Evolutionary conservation across 1,284 basidiomycete species (phyloP).

Genomic region (Papiliotrema fonsecae): DNA sequence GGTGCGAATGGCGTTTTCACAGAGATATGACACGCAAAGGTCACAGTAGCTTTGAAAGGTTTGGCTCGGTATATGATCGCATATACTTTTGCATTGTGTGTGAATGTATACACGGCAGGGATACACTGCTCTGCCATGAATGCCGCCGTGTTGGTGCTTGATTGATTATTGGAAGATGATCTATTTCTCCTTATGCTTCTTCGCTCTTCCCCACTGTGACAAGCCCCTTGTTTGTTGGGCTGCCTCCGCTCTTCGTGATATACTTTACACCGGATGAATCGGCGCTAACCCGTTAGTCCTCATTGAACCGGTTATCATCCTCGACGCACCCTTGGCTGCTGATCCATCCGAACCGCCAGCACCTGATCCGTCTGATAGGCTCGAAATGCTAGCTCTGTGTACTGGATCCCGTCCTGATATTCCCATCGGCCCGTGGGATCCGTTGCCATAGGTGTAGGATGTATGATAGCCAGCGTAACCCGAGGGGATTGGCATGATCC

Average conservation of each 20-base stretch:
- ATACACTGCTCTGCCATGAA: too few relatives aligned
- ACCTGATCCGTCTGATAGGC: conserved; percentile 28
- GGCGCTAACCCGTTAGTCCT: neutral
- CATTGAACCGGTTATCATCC: neutral
- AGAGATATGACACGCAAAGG: neutral
- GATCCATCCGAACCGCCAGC: conserved; percentile 21
- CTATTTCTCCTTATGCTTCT: too few relatives aligned
- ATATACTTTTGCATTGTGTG: too few relatives aligned
- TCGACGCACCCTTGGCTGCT: conserved; percentile 11
- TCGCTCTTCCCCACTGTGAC: too few relatives aligned
- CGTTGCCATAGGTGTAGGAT: neutral
- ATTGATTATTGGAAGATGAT: too few relatives aligned
- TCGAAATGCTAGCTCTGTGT: conserved; percentile 27
- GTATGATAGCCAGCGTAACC: conserved; percentile 1
- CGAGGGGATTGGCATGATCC: conserved; percentile 9
- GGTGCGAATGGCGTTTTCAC: conserved; percentile 19
- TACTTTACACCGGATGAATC: neutral
- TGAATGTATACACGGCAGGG: too few relatives aligned
- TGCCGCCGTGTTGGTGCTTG: too few relatives aligned
- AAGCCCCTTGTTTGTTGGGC: too few relatives aligned
- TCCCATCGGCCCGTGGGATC: neutral
- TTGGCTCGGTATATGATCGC: too few relatives aligned
- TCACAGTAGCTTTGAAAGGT: too few relatives aligned
- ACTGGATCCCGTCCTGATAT: conserved; percentile 7
- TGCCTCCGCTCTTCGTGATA: too few relatives aligned